These are phyloP conservation scores for Cytospora schulzeri DNA, from an alignment of 2,329 filamentous ascomycete species.

Conservation along the genomic window DNA sequence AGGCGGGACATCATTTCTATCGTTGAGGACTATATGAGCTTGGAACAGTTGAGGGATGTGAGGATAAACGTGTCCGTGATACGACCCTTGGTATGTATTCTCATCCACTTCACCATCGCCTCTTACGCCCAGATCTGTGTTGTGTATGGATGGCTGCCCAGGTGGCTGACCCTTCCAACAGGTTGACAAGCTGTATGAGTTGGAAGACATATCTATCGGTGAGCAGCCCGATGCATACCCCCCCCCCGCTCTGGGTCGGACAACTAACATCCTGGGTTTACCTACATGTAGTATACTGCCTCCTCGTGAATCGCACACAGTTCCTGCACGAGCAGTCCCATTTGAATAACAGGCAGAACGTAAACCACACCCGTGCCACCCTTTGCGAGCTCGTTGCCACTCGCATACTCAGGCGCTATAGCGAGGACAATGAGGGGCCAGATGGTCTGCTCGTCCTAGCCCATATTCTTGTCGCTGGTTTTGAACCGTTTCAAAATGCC, in stretches of 20 bases:
- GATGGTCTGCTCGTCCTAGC: slow-evolving; percentile 73
- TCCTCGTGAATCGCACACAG: slow-evolving; percentile 79
- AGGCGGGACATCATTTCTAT: slow-evolving; percentile 64
- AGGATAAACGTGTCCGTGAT: slow-evolving; percentile 81
- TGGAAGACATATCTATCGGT: slow-evolving; percentile 78
- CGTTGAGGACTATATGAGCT: slow-evolving; percentile 64
- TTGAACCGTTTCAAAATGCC: slow-evolving; percentile 83
- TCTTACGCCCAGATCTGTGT: background rate
- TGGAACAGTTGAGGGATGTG: slow-evolving; percentile 78
- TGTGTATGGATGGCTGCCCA: no score
- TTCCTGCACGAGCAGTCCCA: slow-evolving; percentile 78
- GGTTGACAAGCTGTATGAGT: slow-evolving; percentile 77
- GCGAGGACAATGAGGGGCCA: slow-evolving; percentile 73
- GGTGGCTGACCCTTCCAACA: background rate
- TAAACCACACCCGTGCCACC: slow-evolving; percentile 75
- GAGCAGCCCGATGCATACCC: slow-evolving; percentile 31
- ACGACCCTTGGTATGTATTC: slow-evolving; percentile 62
- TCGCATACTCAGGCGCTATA: slow-evolving; percentile 75
- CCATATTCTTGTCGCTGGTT: slow-evolving; percentile 79
- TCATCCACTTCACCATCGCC: background rate
- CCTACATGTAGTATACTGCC: slow-evolving; percentile 66
- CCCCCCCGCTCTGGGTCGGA: background rate
- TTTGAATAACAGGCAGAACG: slow-evolving; percentile 76
- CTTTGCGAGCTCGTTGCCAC: slow-evolving; percentile 81
- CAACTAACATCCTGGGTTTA: background rate